A percentile compares a stretch with the other conserved stretches of the same genome.
These are phyloP conservation scores for Aspergillus hortae DNA, from an alignment of 2,329 filamentous ascomycete genomes.

Conservation along the genomic window DNA sequence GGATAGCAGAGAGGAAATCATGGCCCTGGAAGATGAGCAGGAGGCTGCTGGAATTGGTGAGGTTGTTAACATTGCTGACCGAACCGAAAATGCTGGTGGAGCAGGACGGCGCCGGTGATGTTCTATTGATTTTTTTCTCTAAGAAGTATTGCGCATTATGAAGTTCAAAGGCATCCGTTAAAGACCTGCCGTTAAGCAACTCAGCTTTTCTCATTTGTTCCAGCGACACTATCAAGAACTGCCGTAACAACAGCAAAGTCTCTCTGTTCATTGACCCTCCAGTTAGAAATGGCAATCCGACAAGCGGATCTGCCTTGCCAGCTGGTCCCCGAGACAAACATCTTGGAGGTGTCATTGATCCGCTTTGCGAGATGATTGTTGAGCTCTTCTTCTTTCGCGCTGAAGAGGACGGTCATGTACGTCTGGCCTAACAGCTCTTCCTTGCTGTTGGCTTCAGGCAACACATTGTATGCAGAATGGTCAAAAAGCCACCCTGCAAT, in stretches of 20 bases:
- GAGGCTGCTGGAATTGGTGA: constrained; percentile 93
- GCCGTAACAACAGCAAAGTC: constrained; percentile 64
- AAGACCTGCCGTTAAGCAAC: no score
- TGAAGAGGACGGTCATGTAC: constrained; percentile 73
- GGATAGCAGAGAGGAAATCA: constrained; percentile 94
- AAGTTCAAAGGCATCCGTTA: not conserved
- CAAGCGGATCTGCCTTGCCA: constrained; percentile 74
- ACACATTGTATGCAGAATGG: constrained; percentile 62
- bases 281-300: constrained; percentile 82
- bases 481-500: constrained; percentile 63
- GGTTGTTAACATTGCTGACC: constrained; percentile 81
- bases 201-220: not conserved
- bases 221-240: constrained; percentile 55
- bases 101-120: constrained; percentile 43
- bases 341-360: constrained; percentile 70
- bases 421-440: constrained; percentile 50
- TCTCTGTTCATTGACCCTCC: constrained; percentile 67
- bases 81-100: constrained; percentile 51
- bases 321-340: constrained; percentile 78
- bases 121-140: not conserved
- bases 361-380: constrained; percentile 65
- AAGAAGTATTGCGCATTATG: not conserved
- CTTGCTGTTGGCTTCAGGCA: constrained; percentile 48
- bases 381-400: constrained; percentile 60
- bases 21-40: constrained; percentile 88